Evolutionary conservation across 176 grass and related monocot species (phyloP).

Genomic region (Zoysia pacifica): DNA sequence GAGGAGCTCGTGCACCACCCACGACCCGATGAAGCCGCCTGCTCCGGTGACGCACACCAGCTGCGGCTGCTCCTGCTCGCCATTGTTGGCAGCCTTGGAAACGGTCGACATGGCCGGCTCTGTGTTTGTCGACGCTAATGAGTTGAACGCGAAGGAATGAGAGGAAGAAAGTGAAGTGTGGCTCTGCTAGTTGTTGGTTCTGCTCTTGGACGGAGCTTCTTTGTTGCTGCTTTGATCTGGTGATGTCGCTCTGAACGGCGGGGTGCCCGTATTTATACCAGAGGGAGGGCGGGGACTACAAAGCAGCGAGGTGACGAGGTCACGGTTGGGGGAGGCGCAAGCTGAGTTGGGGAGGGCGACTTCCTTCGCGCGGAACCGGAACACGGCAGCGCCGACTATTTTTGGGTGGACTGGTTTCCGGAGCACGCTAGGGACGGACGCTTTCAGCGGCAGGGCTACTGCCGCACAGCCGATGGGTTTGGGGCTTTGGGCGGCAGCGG

Average conservation of each 20-base stretch:
- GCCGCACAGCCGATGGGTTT: background rate
- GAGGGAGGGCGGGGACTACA: background rate
- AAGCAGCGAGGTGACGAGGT: background rate
- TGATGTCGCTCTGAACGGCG: background rate
- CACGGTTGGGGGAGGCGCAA: constrained; percentile 10
- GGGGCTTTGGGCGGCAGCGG: background rate
- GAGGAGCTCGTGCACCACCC: constrained; percentile 59
- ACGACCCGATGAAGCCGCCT: constrained; percentile 52
- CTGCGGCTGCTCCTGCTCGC: background rate
- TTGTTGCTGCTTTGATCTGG: background rate
- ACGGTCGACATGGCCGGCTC: background rate
- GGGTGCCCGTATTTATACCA: constrained; percentile 14
- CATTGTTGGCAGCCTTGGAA: background rate
- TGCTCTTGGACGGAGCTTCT: background rate
- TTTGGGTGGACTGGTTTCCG: background rate
- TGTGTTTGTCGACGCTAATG: background rate
- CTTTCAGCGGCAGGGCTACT: background rate
- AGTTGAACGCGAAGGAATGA: background rate
- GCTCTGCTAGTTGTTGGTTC: background rate
- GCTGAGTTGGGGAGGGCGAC: background rate
- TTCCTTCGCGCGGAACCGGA: background rate
- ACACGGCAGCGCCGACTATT: background rate
- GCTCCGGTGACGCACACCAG: constrained; percentile 57
- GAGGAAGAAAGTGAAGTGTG: background rate
- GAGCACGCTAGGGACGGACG: background rate